A percentile compares a stretch with the other conserved stretches of the same genome.
Evolutionary conservation across 2,329 filamentous ascomycete species (phyloP).

Genomic region (Ilyonectria mors-panacis): DNA sequence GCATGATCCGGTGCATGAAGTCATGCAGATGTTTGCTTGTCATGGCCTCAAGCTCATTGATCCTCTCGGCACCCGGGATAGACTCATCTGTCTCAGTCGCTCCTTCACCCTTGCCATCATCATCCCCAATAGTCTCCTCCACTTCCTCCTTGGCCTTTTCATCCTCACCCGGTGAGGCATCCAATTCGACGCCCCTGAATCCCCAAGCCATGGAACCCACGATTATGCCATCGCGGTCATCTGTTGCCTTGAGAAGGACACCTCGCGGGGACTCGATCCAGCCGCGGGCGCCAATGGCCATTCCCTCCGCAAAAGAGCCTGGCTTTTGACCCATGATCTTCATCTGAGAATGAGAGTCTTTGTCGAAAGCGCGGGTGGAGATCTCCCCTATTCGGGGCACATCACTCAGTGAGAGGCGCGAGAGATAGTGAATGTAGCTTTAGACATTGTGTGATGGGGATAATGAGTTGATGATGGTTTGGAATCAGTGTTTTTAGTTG

Average conservation of each 20-base stretch:
- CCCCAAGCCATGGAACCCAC: conserved; percentile 53
- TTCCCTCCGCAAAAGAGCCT: conserved; percentile 48
- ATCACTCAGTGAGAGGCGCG: background rate
- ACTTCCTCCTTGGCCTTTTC: too few species aligned
- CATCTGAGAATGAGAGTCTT: conserved; percentile 55
- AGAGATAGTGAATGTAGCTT: background rate
- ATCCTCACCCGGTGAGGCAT: background rate
- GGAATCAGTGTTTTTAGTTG: too few species aligned
- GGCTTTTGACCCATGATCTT: conserved; percentile 50
- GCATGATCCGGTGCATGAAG: conserved; percentile 52
- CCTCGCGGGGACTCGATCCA: conserved; percentile 42
- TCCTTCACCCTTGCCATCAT: background rate
- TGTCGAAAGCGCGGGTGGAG: conserved; percentile 44
- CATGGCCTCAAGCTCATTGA: conserved; percentile 49
- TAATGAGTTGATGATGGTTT: background rate
- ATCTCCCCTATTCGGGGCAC: conserved; percentile 1
- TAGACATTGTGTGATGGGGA: background rate
- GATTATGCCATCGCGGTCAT: conserved; percentile 46
- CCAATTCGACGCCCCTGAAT: conserved; percentile 46
- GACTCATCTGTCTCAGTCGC: conserved; percentile 31
- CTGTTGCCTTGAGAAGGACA: conserved; percentile 52
- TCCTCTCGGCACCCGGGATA: conserved; percentile 39
- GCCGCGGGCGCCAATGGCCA: conserved; percentile 41
- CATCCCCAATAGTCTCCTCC: background rate
- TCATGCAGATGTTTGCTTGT: conserved; percentile 50